Percentiles rank a stretch among this genome's conserved stretches.
Evolutionary conservation across 2,329 filamentous ascomycete genomes (phyloP).

Genomic region (Neoascochyta sp.): DNA sequence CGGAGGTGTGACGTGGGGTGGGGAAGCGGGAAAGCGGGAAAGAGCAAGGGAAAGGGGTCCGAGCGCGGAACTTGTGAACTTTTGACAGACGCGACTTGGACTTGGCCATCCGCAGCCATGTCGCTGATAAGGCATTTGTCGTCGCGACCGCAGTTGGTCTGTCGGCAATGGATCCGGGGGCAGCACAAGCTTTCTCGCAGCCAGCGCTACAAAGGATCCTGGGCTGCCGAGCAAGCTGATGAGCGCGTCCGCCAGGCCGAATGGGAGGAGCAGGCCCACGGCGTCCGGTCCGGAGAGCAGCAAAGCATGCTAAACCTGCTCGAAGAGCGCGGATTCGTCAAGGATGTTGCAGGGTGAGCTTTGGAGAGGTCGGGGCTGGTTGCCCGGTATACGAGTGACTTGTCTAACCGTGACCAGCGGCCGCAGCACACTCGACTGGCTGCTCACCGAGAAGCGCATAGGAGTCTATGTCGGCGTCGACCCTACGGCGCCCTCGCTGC

Average conservation of each 20-base stretch:
- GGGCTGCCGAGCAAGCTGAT: constrained; percentile 20
- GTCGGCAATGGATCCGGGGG: constrained; percentile 26
- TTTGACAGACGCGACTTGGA: too few species aligned
- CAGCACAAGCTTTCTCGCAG: constrained; percentile 14
- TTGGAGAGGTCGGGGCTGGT: constrained; percentile 8
- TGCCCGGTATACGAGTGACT: not conserved
- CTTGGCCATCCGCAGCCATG: constrained; percentile 30
- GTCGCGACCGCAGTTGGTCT: constrained; percentile 24
- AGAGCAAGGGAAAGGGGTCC: too few species aligned
- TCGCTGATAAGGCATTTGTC: constrained; percentile 27
- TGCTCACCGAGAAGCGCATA: constrained; percentile 63
- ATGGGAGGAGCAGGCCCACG: constrained; percentile 29
- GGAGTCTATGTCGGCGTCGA: constrained; percentile 79
- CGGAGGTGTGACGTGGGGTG: constrained; percentile 1
- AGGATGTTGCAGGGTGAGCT: constrained; percentile 68
- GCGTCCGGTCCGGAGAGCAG: constrained; percentile 27
- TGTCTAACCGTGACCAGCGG: constrained; percentile 30
- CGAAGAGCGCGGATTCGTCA: constrained; percentile 68
- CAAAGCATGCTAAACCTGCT: constrained; percentile 59
- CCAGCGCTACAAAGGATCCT: constrained; percentile 15
- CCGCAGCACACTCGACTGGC: constrained; percentile 55
- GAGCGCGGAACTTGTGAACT: too few species aligned
- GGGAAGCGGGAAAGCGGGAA: too few species aligned
- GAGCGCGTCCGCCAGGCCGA: constrained; percentile 11
- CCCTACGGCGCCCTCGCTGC: constrained; percentile 73